Evolutionary conservation across 495 filamentous ascomycete species (phyloP), one percentile per base, ranked within the genome.

Genomic region (Immersiella caudata): DNA sequence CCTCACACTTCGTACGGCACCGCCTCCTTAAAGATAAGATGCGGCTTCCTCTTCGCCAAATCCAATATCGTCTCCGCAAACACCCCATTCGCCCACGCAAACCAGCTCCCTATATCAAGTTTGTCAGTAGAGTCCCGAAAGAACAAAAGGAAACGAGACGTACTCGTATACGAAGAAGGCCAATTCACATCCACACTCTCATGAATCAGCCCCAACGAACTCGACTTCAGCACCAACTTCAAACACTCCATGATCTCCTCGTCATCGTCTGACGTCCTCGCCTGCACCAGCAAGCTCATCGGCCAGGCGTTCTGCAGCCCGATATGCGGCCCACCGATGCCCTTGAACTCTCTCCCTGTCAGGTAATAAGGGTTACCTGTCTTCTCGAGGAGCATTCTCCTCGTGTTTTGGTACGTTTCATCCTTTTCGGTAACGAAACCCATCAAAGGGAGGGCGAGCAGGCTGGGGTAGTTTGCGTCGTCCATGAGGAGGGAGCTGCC

Each of bases 61-160:
- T 97, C 91, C 27, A 99, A 79, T 59, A 99, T 91, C 6, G 94
- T 96, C 80, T 96, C 91, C 14, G 94, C 91, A 79, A 96, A 98
- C 33, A 99, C 93, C 0, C 92, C 94, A 71, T 98, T 98, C 20
- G 95, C 95, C 95, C 94, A 98, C 14, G 95, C 92, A 76, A 99
- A 98, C 95, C 95, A 99, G 65, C 89, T 90, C 62, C 91, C 87
- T 90, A 26, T n/a, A 33, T 21, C 20, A 50, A 58, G 59, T 25
- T 29, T 36, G 67, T 84, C 70, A 85, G 76, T 64, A 64, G n/a
- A 59, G 29, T 8, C 18, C 57, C 18, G 62, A 33, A 7, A 14
- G 4, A 1, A 46, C 51, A 27, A 25, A 18, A 26, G 7, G 25
- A 50, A 33, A 40, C n/a, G 40, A 2, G 20, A 81, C 86, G 80